Evolutionary conservation across 441 rosid genomes (phyloP).

Genomic region (Codiaeum variegatum): DNA sequence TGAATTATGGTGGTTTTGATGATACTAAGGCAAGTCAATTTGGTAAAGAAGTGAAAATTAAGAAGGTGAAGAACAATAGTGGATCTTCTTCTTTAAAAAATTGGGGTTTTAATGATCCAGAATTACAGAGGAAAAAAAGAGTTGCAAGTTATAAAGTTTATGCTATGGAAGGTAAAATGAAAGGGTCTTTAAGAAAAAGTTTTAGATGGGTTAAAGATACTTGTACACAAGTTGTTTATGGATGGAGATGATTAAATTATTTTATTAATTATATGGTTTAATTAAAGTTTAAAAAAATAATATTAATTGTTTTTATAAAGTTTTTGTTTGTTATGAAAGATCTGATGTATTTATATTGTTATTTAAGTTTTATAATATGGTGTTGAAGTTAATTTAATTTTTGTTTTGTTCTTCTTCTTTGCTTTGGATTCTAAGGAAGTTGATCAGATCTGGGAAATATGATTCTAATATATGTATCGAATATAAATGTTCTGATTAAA

Average conservation of each 20-base stretch:
- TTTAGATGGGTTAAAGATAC: slow-evolving; percentile 80
- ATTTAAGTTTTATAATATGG: background rate
- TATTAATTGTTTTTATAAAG: background rate
- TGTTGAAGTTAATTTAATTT: no score
- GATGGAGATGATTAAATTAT: slow-evolving; percentile 41
- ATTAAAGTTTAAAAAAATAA: background rate
- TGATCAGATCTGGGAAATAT: slow-evolving; percentile 13
- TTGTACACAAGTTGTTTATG: slow-evolving; percentile 55
- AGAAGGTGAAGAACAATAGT: slow-evolving; percentile 42
- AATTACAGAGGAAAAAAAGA: slow-evolving; percentile 84
- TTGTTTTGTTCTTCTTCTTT: background rate
- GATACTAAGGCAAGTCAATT: slow-evolving; percentile 29
- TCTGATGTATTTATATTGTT: background rate
- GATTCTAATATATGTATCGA: background rate
- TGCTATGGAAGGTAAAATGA: slow-evolving; percentile 73
- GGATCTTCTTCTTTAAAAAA: slow-evolving; percentile 47
- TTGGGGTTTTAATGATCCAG: slow-evolving; percentile 71
- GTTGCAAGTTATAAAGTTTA: slow-evolving; percentile 81
- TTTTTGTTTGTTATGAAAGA: background rate
- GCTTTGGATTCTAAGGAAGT: background rate
- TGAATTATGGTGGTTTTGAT: slow-evolving; percentile 38
- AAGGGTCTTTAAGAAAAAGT: slow-evolving; percentile 78
- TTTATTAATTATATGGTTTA: background rate
- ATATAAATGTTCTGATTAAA: no score
- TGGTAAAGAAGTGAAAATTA: slow-evolving; percentile 40